Base-by-base conservation (phyloP, 805 yeast genomes). In the Kodamaea nitidulidarum region DNA sequence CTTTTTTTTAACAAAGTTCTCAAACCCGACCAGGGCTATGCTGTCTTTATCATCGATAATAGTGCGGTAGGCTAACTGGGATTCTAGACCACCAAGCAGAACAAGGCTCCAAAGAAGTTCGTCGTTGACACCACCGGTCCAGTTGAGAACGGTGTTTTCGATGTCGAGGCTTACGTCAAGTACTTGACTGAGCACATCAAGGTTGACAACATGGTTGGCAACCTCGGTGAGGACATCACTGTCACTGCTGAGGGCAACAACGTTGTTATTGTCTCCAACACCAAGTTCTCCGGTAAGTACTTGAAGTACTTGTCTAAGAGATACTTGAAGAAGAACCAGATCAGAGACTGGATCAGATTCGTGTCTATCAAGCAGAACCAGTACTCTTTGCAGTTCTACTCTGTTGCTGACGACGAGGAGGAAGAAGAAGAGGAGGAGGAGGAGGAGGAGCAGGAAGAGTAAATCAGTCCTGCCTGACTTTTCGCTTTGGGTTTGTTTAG, bases 271-370 rank as follows among this genome's bases (percentile, higher is more conserved):
- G 86, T 88, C 55, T 77, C 97, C 56, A 81, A 84, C 74, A 74
- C 95, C 74, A 84, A 88, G 78, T 91, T 93, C 93, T 90, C 97
- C 58, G 99, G 98, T 78, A 91, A 95, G 80, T 93, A 93, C 95
- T 84, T 91, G 73, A 93, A 95, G 81, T 93, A 93, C 95, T 80
- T 93, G 71, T 87, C 98, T 67, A 95, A 93, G 88, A 91, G 95
- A 81, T 93, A 87, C 93, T 87, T 93, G 76, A 95, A 91, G 95
- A 93, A 93, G 87, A 88, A 90, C 91, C 95, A 87, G 78, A 86
- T 91, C 80, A 88, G 97, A 81, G 98, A 93, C 81, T 91, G 98
- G 98, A 90, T 91, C 76, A 93, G 98, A 82, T 90, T 91, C 66
- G 96, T 91, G 57, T 86, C 98, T 55, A 82, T 84, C 67, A 84